Evolutionary conservation across 176 grass and related monocot genomes (phyloP).

Genomic region (Carex myosuroides): DNA sequence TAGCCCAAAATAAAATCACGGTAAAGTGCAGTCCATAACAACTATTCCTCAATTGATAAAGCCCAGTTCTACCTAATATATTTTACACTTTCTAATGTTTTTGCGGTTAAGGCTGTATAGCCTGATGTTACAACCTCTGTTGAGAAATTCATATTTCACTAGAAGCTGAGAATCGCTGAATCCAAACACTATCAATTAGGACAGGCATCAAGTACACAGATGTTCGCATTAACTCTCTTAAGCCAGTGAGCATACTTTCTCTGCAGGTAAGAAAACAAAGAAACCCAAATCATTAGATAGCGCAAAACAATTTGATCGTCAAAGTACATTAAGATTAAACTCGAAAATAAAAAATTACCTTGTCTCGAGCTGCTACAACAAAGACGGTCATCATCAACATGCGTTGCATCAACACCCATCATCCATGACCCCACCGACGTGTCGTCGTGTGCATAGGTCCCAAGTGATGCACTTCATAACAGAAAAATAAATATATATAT

Average conservation of each 20-base stretch:
- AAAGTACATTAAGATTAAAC: background rate
- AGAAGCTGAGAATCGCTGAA: background rate
- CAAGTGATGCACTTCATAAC: conserved; percentile 49
- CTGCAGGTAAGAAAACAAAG: conserved; percentile 12
- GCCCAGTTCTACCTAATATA: background rate
- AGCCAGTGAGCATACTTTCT: conserved; percentile 34
- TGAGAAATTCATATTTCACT: background rate
- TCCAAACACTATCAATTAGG: background rate
- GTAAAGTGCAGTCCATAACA: background rate
- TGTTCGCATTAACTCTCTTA: background rate
- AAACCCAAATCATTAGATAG: background rate
- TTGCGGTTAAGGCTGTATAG: background rate
- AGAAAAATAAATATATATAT: background rate
- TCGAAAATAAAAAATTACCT: conserved; percentile 29
- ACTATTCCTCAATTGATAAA: background rate
- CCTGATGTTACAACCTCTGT: background rate
- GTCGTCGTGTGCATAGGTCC: conserved; percentile 81
- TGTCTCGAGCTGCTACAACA: conserved; percentile 84
- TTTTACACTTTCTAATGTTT: background rate
- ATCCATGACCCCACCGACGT: conserved; percentile 95
- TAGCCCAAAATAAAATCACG: background rate
- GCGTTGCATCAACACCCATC: conserved; percentile 91
- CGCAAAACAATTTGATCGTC: background rate
- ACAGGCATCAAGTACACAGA: background rate
- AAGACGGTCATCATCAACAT: conserved; percentile 71